Evolutionary conservation across 768 basidiomycete species (phyloP), one percentile per base, ranked within the genome.

Genomic region (Amanita inopinata): DNA sequence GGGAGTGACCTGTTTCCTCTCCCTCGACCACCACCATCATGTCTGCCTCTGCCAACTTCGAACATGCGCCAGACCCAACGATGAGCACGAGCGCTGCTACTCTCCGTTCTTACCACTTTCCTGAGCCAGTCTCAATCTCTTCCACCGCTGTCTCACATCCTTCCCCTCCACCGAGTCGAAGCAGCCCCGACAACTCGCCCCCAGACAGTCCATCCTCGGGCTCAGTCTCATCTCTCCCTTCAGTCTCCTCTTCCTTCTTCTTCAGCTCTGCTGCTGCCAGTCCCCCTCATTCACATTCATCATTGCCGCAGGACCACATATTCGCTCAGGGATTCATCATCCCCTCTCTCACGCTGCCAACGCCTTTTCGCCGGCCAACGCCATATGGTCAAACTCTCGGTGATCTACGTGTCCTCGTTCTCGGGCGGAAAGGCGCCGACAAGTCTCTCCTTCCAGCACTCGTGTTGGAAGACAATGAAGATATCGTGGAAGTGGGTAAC

Each of bases 191-290:
- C 34, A 30, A 36, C 18, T 80, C 80, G 5, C 72, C 75, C 8
- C 73, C 78, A 31, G 70, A 74, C 53, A 82, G 80, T 53, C 82
- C 70, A 1, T 68, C 73, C 31, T 67, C 74, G 6, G 76, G 68
- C 38, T 80, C 78, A 1, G 61, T 77, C 30, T 84, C 83, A 1
- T 84, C 83, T 4, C 64, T 84, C 2, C 83, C 83, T 1, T 83
- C 80, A 1, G 75, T 83, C 9, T 73, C 77, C 12, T 83, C 80
- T 1, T 81, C 80, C 0, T 83, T 83, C 67, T 82, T 85, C 63
- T 84, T 83, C 63, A 83, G 80, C 23, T 84, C 82, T 7, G 78
- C 73, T 0, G 79, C 79, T 9, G 75, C 74, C 0, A 81, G 79
- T 48, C 82, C 77, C 2, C 76, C 62, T 0, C 65, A 65, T 39